Percentiles rank a stretch among this genome's conserved stretches.
phyloP scores from a whole-genome alignment of 2,329 filamentous ascomycete species.

The Microcyclosporella mali region DNA sequence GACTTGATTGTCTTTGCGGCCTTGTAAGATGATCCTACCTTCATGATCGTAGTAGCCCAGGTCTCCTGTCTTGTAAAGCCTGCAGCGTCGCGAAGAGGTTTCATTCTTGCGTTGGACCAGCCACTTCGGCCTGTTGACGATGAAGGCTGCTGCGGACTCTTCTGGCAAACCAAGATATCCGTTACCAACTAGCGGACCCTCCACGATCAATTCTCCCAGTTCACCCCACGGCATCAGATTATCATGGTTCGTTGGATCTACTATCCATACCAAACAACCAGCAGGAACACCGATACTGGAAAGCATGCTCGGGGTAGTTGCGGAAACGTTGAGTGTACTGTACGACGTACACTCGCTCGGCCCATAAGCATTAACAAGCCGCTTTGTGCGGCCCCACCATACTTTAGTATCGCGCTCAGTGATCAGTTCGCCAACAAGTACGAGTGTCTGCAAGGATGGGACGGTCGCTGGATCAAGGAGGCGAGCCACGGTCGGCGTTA shows the following conservation, averaged over 20 bases:
- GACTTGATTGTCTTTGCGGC: slow-evolving; percentile 66
- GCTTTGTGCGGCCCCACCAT: neutral
- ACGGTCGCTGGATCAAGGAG: slow-evolving; percentile 5
- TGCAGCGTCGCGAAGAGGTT: slow-evolving; percentile 35
- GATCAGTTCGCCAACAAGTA: slow-evolving; percentile 8
- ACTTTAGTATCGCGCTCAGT: neutral
- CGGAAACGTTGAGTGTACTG: neutral
- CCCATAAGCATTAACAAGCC: slow-evolving; percentile 40
- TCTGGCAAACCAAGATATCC: slow-evolving; percentile 37
- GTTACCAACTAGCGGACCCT: slow-evolving; percentile 41
- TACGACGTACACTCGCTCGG: slow-evolving; percentile 32
- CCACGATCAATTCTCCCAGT: slow-evolving; percentile 43
- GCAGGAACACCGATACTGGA: neutral
- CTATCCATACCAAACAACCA: slow-evolving; percentile 7
- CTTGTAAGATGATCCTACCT: slow-evolving; percentile 50
- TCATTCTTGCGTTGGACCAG: slow-evolving; percentile 7
- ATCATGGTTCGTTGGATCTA: slow-evolving; percentile 7
- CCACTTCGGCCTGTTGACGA: slow-evolving; percentile 26
- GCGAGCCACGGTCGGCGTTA: slow-evolving; percentile 7
- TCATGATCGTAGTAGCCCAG: slow-evolving; percentile 50
- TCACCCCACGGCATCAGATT: slow-evolving; percentile 54
- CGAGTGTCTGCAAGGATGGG: slow-evolving; percentile 3
- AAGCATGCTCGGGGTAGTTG: too few species aligned
- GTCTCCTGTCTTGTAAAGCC: slow-evolving; percentile 57
- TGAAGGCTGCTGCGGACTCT: slow-evolving; percentile 30